phyloP scores from a whole-genome alignment of 345 rosid species.

The Cochlearia excelsa region DNA sequence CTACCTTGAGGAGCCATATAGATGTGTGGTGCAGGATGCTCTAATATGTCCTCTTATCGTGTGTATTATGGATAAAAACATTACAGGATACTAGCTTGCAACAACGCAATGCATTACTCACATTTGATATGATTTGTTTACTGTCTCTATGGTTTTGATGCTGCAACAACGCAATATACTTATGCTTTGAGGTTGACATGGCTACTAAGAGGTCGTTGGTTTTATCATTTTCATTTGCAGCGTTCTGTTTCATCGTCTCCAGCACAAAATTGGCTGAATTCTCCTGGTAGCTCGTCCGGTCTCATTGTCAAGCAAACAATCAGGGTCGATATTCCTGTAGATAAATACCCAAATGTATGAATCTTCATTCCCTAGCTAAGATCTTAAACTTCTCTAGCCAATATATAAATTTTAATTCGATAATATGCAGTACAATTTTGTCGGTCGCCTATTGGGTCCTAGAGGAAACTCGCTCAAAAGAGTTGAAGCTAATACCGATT shows the following conservation, averaged over 20 bases:
- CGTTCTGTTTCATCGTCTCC: slow-evolving; percentile 58
- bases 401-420: slow-evolving; percentile 29
- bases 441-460: slow-evolving; percentile 99
- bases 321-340: slow-evolving; percentile 92
- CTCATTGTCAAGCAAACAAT: slow-evolving; percentile 82
- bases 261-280: slow-evolving; percentile 71
- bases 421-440: slow-evolving; percentile 87
- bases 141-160: slow-evolving; percentile 19
- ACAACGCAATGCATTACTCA: background rate
- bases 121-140: slow-evolving; percentile 26
- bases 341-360: slow-evolving; percentile 80
- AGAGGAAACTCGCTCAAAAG: slow-evolving; percentile 97
- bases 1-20: slow-evolving; percentile 23
- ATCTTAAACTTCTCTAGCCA: slow-evolving; percentile 2
- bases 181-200: slow-evolving; percentile 15
- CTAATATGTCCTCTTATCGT: slow-evolving; percentile 8
- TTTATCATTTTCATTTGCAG: slow-evolving; percentile 49
- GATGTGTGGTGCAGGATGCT: slow-evolving; percentile 22
- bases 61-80: slow-evolving; percentile 17
- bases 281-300: slow-evolving; percentile 81
- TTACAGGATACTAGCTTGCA: slow-evolving; percentile 21
- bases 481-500: slow-evolving; percentile 92
- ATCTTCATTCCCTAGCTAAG: background rate
- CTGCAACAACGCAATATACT: slow-evolving; percentile 10
- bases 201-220: slow-evolving; percentile 35